Conservation (phyloP, 139 green algal genomes). For the Chlorokybus atmophyticus region DNA sequence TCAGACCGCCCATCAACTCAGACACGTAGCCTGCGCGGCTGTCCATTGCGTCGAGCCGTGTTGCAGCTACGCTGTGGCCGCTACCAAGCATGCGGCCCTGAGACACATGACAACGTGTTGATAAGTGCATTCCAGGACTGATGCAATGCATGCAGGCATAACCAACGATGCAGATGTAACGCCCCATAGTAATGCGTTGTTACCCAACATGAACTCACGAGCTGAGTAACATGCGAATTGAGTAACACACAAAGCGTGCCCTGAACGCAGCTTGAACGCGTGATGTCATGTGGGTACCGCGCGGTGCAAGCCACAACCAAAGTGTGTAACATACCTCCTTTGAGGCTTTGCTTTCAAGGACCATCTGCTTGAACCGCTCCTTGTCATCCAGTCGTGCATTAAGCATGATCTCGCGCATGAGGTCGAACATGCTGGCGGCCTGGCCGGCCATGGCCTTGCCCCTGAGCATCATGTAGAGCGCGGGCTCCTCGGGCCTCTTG, state of each 20-base stretch:
- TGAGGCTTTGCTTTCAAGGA: constrained; percentile 74
- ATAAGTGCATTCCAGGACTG: too few relatives aligned
- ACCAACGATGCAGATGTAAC: too few relatives aligned
- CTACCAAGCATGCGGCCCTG: constrained; percentile 42
- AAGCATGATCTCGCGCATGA: constrained; percentile 71
- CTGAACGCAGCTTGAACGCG: too few relatives aligned
- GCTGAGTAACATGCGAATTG: too few relatives aligned
- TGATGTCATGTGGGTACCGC: too few relatives aligned
- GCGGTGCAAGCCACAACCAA: too few relatives aligned
- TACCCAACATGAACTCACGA: too few relatives aligned
- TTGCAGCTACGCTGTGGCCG: constrained; percentile 69
- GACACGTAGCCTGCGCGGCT: constrained; percentile 59
- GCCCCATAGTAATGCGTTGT: too few relatives aligned
- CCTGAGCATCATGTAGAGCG: constrained; percentile 54
- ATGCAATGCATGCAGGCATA: too few relatives aligned
- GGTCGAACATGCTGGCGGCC: constrained; percentile 66
- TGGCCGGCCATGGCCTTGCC: constrained; percentile 89
- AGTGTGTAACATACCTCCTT: too few relatives aligned
- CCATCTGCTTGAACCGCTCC: constrained; percentile 91
- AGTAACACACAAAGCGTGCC: too few relatives aligned
- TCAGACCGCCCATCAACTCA: constrained; percentile 80
- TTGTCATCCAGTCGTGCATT: constrained; percentile 71
- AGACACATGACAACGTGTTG: too few relatives aligned
- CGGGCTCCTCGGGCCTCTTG: constrained; percentile 45
- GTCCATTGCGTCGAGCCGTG: constrained; percentile 72